A percentile compares a stretch with the other conserved stretches of the same genome.
phyloP scores from a whole-genome alignment of 108 stramenopile genomes.

The Pseudonitzschia delicatissima region DNA sequence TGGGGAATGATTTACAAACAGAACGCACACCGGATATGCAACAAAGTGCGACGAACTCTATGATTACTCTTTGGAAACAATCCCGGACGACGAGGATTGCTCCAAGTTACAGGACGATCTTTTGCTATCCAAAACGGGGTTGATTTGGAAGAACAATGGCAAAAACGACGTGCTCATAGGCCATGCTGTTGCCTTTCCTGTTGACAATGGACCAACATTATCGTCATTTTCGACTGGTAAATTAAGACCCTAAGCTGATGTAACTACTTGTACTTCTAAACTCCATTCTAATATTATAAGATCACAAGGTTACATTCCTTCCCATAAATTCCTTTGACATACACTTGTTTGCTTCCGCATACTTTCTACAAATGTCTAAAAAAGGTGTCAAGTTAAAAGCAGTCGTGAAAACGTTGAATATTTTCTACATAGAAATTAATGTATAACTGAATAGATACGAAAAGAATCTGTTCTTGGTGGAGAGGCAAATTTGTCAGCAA shows the following conservation, averaged over 20 bases:
- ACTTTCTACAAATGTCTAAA: no score
- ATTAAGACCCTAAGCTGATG: not conserved
- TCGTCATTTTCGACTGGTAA: constrained; percentile 3
- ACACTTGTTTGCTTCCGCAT: no score
- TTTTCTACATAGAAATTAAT: no score
- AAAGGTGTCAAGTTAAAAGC: no score
- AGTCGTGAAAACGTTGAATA: no score
- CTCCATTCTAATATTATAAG: no score
- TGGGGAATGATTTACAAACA: constrained; percentile 34
- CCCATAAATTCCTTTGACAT: no score
- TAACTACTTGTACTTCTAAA: no score
- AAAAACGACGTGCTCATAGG: constrained; percentile 17
- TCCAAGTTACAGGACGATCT: constrained; percentile 26
- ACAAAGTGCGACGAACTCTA: constrained; percentile 7
- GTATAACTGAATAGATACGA: no score
- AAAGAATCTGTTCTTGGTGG: no score
- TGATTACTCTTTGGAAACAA: constrained; percentile 15
- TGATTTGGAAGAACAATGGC: constrained; percentile 28
- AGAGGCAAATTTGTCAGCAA: no score
- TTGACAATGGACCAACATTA: not conserved
- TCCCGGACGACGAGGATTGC: constrained; percentile 33
- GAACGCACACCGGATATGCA: constrained; percentile 27
- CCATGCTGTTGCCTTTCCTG: not conserved
- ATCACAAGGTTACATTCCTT: no score
- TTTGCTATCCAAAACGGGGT: constrained; percentile 31